Base-by-base conservation (phyloP, 108 stramenopile species). In the Cyclotella choctawhatcheeana region DNA sequence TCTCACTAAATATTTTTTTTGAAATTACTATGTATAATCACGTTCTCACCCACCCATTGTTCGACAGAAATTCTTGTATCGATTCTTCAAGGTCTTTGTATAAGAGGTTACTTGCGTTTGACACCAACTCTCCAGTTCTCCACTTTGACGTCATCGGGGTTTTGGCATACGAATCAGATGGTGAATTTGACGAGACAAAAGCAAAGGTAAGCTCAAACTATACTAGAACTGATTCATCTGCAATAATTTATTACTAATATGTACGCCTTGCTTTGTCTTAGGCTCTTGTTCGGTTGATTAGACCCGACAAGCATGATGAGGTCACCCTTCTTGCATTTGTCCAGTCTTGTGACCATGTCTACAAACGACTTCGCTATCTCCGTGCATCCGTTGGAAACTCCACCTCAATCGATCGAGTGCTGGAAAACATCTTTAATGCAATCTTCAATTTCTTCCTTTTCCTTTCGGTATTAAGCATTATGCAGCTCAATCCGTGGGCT, bases 401-500 rank as follows among this genome's bases (percentile, higher is more conserved):
- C 24, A 80, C 86, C 21, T 83, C 86, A 55, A 88, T 94, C 44
- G 90, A 94, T 55, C 30, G 73, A 1, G 93, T 89, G 18, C 76
- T 93, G 21, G 89, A 94, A 48, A 77, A 80, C 31, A 85, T 89
- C 17, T 77, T 77, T 58, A 79, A 90, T 58, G 72, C 40, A 1
- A 40, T 86, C 10, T 89, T 89, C 33, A 61, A 51, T 51, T 88
- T 92, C 65, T 72, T 86, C 48, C 73, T 94, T 16, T 62, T 58
- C 21, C 62, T 90, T 51, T 54, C 67, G 2, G 55, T 90, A 0
- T 44, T 91, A 53, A 48, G 55, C n/a, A 53, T 92, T 0, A 48
- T 94, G 32, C 50, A 83, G n/a, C 65, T 89, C 34, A 90, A 92
- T 60, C 93, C 91, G 2, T 87, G 85, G 86, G 83, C 88, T 22